A percentile compares a stretch with the other conserved stretches of the same genome.
These are phyloP conservation scores for Elymus sibiricus DNA, from an alignment of 176 grass and related monocot genomes.

Conservation along the genomic window DNA sequence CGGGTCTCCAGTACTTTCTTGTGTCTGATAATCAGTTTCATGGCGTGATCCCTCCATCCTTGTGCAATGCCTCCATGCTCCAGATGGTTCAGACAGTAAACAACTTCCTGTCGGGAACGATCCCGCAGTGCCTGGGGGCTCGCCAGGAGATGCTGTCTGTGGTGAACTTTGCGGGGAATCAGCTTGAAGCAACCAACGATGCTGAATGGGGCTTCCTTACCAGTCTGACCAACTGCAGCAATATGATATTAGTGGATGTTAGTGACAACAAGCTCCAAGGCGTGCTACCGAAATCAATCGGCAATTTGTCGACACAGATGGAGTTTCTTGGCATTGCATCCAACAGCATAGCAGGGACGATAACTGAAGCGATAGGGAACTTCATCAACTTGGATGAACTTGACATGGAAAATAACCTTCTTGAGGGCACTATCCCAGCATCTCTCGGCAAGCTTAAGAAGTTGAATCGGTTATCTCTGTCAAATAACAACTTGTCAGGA, in stretches of 20 bases:
- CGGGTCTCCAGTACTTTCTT: not conserved
- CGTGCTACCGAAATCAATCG: not conserved
- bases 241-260: not conserved
- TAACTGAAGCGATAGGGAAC: not conserved
- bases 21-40: constrained; percentile 18
- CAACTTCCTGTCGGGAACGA: constrained; percentile 16
- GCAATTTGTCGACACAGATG: constrained; percentile 14
- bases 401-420: not conserved
- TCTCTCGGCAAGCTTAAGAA: constrained; percentile 5
- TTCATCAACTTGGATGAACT: constrained; percentile 7
- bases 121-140: constrained; percentile 11
- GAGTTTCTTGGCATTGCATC: not conserved
- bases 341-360: constrained; percentile 19
- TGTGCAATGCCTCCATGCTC: constrained; percentile 35
- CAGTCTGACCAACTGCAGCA: constrained; percentile 18
- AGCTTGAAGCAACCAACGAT: constrained; percentile 20
- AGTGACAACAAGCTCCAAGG: not conserved
- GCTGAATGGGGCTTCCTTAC: constrained; percentile 14
- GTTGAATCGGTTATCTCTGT: not conserved
- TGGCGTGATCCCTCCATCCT: not conserved
- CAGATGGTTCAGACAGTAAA: not conserved
- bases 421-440: not conserved
- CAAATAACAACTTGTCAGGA: constrained; percentile 10
- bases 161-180: not conserved
- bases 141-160: not conserved